phyloP scores from a whole-genome alignment of 257 asterid species.

The Solanum pinnatisectum region DNA sequence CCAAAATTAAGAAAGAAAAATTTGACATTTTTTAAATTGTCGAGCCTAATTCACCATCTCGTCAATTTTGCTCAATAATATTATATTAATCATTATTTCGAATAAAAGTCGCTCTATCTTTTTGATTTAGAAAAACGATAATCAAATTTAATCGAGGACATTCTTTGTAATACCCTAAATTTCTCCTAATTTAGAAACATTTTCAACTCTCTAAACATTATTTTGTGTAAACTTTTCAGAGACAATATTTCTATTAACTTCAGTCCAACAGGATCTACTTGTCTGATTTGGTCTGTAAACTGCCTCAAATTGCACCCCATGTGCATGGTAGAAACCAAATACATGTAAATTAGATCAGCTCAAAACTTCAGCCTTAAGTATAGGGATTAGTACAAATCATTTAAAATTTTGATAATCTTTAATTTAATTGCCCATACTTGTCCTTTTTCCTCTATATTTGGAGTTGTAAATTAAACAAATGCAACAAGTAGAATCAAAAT shows the following conservation, averaged over 20 bases:
- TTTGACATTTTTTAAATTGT: not conserved
- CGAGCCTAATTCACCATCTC: not conserved
- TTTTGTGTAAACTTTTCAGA: not conserved
- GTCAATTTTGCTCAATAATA: not conserved
- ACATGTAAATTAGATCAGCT: not conserved
- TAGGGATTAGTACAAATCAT: not conserved
- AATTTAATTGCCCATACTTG: not conserved
- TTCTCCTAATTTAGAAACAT: not conserved
- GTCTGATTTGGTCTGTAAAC: not conserved
- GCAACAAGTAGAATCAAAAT: not conserved
- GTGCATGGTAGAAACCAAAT: not conserved
- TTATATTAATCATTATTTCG: not conserved
- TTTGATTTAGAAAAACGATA: not conserved
- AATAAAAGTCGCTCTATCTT: accelerated
- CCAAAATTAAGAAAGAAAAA: not conserved
- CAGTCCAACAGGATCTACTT: not conserved
- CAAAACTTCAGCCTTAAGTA: not conserved
- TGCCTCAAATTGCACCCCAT: not conserved
- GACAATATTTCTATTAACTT: not conserved
- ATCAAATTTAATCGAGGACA: not conserved
- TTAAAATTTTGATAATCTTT: not conserved
- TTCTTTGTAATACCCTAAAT: not conserved
- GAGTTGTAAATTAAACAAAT: not conserved
- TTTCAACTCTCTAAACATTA: not conserved
- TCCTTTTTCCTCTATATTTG: not conserved